Evolutionary conservation across 331 rosid genomes (phyloP), one percentile per base, ranked within the genome.

Genomic region (Phaseolus coccineus): DNA sequence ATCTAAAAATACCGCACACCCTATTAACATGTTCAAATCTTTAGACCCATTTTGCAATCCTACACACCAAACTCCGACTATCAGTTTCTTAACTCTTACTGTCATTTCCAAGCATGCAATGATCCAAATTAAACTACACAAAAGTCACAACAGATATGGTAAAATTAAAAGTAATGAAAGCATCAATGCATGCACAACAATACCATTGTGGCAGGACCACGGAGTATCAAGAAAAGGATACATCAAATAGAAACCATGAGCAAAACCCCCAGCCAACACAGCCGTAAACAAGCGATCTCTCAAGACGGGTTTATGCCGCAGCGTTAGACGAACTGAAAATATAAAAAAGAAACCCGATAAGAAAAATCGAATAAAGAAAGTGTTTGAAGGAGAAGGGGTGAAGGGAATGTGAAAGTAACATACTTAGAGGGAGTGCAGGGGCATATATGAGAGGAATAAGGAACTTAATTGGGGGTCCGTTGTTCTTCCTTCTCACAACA

Each of bases 371-470:
- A 63, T 0, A 50, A 42, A 70, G 5, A 0, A 31, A 8, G 0
- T 2, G n/a, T 35, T 31, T 15, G 51, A 51, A 68, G 33, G 11
- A 55, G 22, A 40, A 35, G 19, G 37, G 76, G 0, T 7, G 4
- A 30, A 31, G 47, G 1, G n/a, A 69, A 62, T 3, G 35, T 33
- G 5, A 61, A 40, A 87, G 27, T 1, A 42, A 89, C 92, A 16
- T 81, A 95, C 99, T 91, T 55, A 95, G 93, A 67, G 99, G 99
- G 70, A 95, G 97, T 3, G 47, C 97, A 22, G 99, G 99, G 24
- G 99, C 99, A 28, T 95, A 95, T 28, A 95, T 35, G 22, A 95
- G 97, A 89, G 97, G 97, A 74, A 90, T 9, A 86, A 95, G 86
- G 88, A 89, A 95, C 91, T 95, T 95, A 63, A 85, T 6, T n/a